Evolutionary conservation across 805 yeast genomes (phyloP), one percentile per base, ranked within the genome.

Genomic region (Yamadazyma kitorensis): DNA sequence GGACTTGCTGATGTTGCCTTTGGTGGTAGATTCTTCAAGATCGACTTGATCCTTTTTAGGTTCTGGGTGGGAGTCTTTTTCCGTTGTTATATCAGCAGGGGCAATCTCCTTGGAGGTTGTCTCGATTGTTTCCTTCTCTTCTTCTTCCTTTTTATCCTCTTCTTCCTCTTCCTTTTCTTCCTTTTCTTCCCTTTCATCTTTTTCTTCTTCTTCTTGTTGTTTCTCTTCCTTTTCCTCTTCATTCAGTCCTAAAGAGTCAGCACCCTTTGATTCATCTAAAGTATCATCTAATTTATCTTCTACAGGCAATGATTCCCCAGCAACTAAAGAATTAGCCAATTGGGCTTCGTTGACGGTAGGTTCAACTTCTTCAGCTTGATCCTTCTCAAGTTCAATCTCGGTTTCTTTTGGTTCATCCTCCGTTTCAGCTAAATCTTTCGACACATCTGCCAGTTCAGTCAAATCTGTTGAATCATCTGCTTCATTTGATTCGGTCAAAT

Each of bases 161-260:
- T 23, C 36, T 11, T 40, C 22, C 17, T 33, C 22, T 19, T 41
- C 39, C 29, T 37, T 33, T 24, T 41, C 47, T 15, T 12, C 21
- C n/a, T 20, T 22, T 29, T 47, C 47, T 28, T 47, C 21, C 12
- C 7, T 24, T 24, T 13, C 12, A n/a, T n/a, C 12, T 6, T 24
- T 12, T 7, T 24, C 29, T 25, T 17, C 20, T 7, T 8, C n/a
- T n/a, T n/a, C n/a, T n/a, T n/a, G n/a, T n/a, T n/a, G 8, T 17
- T 37, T 24, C 27, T 37, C 32, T 16, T 13, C 30, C 9, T 17
- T 12, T 7, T 24, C 30, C 5, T 17, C 21, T 15, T 24, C 34
- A 12, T 24, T 14, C n/a, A n/a, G n/a, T n/a, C n/a, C n/a, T n/a
- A n/a, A n/a, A n/a, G n/a, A n/a, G 15, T 25, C 30, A 11, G 10